phyloP scores from a whole-genome alignment of 1,284 basidiomycete species.

The Ganoderma sinense region DNA sequence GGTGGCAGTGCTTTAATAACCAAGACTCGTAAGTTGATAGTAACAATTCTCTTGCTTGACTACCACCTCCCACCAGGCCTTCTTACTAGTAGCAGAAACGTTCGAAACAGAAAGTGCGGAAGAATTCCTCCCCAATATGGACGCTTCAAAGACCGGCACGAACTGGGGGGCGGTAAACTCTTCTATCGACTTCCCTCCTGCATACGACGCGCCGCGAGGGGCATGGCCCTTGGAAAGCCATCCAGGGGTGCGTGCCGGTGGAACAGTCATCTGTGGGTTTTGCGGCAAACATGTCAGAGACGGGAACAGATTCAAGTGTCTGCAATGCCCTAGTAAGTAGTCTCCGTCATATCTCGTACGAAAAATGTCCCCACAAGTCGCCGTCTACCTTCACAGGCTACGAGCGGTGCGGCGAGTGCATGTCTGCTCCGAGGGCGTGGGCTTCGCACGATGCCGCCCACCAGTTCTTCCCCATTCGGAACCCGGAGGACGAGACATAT shows the following conservation, averaged over 20 bases:
- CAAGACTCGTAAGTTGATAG: too few species aligned
- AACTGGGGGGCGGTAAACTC: too few species aligned
- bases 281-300: conserved; percentile 45
- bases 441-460: conserved; percentile 44
- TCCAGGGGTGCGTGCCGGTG: neutral
- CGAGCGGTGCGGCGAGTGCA: conserved; percentile 72
- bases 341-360: conserved; percentile 34
- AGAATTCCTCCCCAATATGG: too few species aligned
- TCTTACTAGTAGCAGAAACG: too few species aligned
- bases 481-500: conserved; percentile 47
- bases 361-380: too few species aligned
- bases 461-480: conserved; percentile 70
- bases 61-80: too few species aligned
- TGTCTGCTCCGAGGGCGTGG: conserved; percentile 37
- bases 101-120: too few species aligned
- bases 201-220: neutral
- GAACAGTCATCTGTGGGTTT: conserved; percentile 60
- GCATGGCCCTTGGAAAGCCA: neutral
- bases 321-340: conserved; percentile 55
- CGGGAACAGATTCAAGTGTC: conserved; percentile 71
- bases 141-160: too few species aligned
- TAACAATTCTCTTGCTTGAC: too few species aligned
- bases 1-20: too few species aligned
- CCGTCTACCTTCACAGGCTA: conserved; percentile 44
- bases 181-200: neutral